Evolutionary conservation across 1,139 yeast species (phyloP).

Genomic region (Saccharomyces hybrid): DNA sequence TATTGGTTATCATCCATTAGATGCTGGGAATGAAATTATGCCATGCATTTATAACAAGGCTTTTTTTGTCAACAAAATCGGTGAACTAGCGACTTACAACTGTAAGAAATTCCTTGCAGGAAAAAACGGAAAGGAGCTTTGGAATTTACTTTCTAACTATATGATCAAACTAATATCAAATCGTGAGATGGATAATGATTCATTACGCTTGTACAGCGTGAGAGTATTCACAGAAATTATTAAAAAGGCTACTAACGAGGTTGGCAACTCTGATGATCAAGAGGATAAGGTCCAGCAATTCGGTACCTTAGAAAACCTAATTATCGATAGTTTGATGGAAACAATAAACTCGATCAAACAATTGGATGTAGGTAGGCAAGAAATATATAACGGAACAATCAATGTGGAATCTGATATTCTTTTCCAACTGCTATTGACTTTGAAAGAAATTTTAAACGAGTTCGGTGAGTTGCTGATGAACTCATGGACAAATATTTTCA

Average conservation of each 20-base stretch:
- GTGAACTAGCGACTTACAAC: slow-evolving; percentile 45
- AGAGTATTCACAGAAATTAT: slow-evolving; percentile 45
- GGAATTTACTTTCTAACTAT: slow-evolving; percentile 42
- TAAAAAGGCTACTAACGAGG: slow-evolving; percentile 40
- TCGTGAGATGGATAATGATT: slow-evolving; percentile 33
- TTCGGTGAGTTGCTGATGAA: slow-evolving; percentile 54
- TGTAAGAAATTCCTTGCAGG: slow-evolving; percentile 40
- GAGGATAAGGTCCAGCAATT: slow-evolving; percentile 17
- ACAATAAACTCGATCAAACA: slow-evolving; percentile 18
- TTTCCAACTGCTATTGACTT: slow-evolving; percentile 50
- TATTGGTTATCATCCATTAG: slow-evolving; percentile 10
- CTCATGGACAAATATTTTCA: slow-evolving; percentile 69
- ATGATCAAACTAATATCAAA: slow-evolving; percentile 41
- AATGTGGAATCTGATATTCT: slow-evolving; percentile 55
- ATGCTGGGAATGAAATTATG: slow-evolving; percentile 7
- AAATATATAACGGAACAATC: slow-evolving; percentile 26
- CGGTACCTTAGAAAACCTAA: slow-evolving; percentile 15
- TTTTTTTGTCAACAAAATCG: slow-evolving; percentile 34
- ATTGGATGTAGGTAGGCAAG: slow-evolving; percentile 23
- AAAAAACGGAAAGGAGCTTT: slow-evolving; percentile 31
- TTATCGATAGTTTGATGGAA: slow-evolving; percentile 20
- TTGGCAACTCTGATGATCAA: slow-evolving; percentile 23
- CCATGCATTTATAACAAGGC: slow-evolving; percentile 34
- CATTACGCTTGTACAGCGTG: slow-evolving; percentile 42
- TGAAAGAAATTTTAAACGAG: slow-evolving; percentile 65